These are phyloP conservation scores for Ambrosia artemisiifolia DNA, from an alignment of 129 eudicot species.

Conservation along the genomic window DNA sequence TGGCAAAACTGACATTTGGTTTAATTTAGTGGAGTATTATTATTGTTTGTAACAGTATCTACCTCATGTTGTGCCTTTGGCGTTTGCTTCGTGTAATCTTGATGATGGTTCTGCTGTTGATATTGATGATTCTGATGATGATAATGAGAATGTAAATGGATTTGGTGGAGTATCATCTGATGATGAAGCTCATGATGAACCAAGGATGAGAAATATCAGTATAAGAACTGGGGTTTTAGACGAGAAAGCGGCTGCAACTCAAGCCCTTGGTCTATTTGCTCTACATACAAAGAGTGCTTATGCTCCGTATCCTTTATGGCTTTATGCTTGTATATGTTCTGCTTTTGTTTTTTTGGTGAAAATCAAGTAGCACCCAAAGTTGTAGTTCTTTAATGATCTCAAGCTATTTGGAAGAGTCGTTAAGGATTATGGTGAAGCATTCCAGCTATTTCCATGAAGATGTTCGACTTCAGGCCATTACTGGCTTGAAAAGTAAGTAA, in stretches of 20 bases:
- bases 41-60: constrained; percentile 65
- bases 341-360: background rate
- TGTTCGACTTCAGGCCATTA: constrained; percentile 96
- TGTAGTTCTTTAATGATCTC: constrained; percentile 48
- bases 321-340: constrained; percentile 31
- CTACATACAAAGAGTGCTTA: constrained; percentile 76
- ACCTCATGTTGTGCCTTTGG: constrained; percentile 90
- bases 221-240: constrained; percentile 97
- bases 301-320: constrained; percentile 88
- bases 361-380: background rate
- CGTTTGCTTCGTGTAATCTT: constrained; percentile 85
- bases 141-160: constrained; percentile 60
- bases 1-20: background rate
- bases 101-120: constrained; percentile 99
- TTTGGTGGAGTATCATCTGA: constrained; percentile 98
- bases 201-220: constrained; percentile 91
- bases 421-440: constrained; percentile 79
- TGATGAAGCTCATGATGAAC: constrained; percentile 99
- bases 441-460: constrained; percentile 95
- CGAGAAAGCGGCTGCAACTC: constrained; percentile 99
- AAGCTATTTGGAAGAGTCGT: constrained; percentile 90
- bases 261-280: constrained; percentile 94
- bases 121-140: constrained; percentile 88
- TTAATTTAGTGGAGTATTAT: constrained; percentile 9
- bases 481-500: constrained; percentile 73